Conservation (phyloP, 2,329 filamentous ascomycete genomes). For the Acrocalymma vagum region DNA sequence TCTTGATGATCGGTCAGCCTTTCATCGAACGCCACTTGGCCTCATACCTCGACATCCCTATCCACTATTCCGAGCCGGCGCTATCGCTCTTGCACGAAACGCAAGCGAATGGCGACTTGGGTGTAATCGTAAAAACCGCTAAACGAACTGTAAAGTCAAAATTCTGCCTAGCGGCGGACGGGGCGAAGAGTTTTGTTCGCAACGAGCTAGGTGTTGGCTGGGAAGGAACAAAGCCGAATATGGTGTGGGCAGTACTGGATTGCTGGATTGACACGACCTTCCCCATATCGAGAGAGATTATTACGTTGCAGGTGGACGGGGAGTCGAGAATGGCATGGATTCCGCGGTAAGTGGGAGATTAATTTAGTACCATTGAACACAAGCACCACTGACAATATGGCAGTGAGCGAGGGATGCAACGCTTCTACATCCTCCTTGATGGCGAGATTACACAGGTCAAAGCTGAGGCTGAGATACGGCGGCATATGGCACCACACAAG, state of each 20-base stretch:
- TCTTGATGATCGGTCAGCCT: slow-evolving; percentile 61
- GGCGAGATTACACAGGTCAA: slow-evolving; percentile 53
- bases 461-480: slow-evolving; percentile 53
- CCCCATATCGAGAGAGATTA: slow-evolving; percentile 56
- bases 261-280: slow-evolving; percentile 61
- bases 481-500: slow-evolving; percentile 55
- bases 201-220: slow-evolving; percentile 50
- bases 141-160: slow-evolving; percentile 16
- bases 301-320: slow-evolving; percentile 57
- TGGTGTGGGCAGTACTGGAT: slow-evolving; percentile 60
- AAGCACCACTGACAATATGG: not conserved
- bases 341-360: slow-evolving; percentile 39
- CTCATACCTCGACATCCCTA: slow-evolving; percentile 38
- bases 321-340: slow-evolving; percentile 60
- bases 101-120: slow-evolving; percentile 13
- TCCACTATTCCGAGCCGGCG: slow-evolving; percentile 53
- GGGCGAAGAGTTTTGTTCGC: slow-evolving; percentile 23
- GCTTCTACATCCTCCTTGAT: slow-evolving; percentile 59
- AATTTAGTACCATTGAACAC: not conserved
- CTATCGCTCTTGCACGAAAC: slow-evolving; percentile 33
- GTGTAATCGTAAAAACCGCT: slow-evolving; percentile 26
- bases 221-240: slow-evolving; percentile 58
- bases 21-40: slow-evolving; percentile 54
- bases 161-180: slow-evolving; percentile 25
- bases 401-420: slow-evolving; percentile 55